These are phyloP conservation scores for Thuidium tamariscinum DNA, from an alignment of 225 moss, liverwort and hornwort genomes.

Conservation along the genomic window DNA sequence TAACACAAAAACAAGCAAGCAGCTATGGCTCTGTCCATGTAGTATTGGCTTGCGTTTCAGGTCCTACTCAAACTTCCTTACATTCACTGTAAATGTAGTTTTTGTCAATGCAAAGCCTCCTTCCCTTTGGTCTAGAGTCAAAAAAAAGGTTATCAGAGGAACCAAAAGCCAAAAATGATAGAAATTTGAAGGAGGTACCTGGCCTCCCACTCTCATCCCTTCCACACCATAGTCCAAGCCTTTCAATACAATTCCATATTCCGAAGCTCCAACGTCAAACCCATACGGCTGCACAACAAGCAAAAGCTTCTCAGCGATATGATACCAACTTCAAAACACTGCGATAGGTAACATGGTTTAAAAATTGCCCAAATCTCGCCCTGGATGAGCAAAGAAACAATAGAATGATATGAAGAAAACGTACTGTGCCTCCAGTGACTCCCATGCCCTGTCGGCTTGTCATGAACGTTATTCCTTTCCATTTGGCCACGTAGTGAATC, in stretches of 20 bases:
- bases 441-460: slow-evolving; percentile 97
- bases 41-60: neutral
- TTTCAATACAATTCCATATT: slow-evolving; percentile 74
- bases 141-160: neutral
- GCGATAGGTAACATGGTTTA: neutral
- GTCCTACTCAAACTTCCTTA: neutral
- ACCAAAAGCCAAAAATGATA: neutral
- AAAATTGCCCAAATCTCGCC: neutral
- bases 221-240: slow-evolving; percentile 85
- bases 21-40: neutral
- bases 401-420: neutral
- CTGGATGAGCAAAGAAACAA: neutral
- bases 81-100: neutral
- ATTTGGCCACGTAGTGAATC: slow-evolving; percentile 91
- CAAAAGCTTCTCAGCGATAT: neutral
- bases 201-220: slow-evolving; percentile 98
- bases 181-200: slow-evolving; percentile 28
- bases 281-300: slow-evolving; percentile 70
- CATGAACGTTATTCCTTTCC: slow-evolving; percentile 96
- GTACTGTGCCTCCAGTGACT: slow-evolving; percentile 90
- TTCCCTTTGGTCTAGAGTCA: neutral
- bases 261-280: slow-evolving; percentile 85
- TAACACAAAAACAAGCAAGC: neutral
- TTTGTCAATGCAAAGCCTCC: neutral
- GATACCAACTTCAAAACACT: neutral